Conservation (phyloP, 1,284 basidiomycete species). For the Trichosporon inkin region DNA sequence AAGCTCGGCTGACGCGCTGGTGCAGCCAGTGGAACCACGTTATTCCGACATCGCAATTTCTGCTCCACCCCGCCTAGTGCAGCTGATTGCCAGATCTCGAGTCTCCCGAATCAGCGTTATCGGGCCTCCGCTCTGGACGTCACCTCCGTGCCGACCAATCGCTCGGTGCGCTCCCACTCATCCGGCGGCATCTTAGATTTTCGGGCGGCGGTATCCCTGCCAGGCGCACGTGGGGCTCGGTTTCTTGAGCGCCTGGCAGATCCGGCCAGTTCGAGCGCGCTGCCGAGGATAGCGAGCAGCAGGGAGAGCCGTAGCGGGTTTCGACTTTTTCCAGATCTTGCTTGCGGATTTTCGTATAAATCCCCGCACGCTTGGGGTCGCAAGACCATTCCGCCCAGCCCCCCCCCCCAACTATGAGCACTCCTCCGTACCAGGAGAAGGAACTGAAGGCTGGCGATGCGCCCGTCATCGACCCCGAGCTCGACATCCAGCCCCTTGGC, state of each 20-base stretch:
- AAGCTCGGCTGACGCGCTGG: neutral
- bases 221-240: conserved; percentile 2
- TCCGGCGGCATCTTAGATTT: conserved; percentile 8
- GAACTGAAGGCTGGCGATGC: neutral
- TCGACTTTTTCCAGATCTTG: no score
- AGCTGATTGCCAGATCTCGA: conserved; percentile 6
- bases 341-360: neutral
- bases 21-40: conserved; percentile 1
- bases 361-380: neutral
- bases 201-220: neutral
- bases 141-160: no score
- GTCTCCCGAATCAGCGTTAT: neutral
- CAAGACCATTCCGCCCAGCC: neutral
- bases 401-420: neutral
- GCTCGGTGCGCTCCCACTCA: neutral
- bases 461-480: neutral
- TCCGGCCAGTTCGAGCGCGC: neutral
- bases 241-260: neutral
- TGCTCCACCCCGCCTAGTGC: neutral
- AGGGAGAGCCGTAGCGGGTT: no score
- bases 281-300: neutral
- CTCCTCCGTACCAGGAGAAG: neutral
- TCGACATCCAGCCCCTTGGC: conserved; percentile 1
- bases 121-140: neutral
- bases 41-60: conserved; percentile 7